Conservation (phyloP, 1,284 basidiomycete genomes). For the Pseudozyma pruni region DNA sequence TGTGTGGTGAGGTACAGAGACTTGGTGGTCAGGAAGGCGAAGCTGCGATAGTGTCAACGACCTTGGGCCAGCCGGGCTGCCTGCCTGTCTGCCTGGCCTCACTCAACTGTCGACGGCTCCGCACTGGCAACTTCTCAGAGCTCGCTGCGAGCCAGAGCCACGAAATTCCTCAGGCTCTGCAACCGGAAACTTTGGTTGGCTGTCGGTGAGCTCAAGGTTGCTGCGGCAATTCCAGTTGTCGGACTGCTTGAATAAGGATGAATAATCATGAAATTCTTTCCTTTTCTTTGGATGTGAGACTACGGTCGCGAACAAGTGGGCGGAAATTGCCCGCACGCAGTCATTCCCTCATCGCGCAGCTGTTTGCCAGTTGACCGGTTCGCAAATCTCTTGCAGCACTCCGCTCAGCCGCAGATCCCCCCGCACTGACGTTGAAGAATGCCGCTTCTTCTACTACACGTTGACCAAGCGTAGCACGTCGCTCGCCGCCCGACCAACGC, state of each 20-base stretch:
- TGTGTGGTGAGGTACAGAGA: constrained; percentile 37
- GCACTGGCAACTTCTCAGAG: neutral
- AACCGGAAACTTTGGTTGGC: neutral
- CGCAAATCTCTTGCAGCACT: constrained; percentile 4
- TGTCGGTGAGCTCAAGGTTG: constrained; percentile 5
- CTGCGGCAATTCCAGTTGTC: constrained; percentile 48
- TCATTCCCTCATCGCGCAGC: constrained; percentile 19
- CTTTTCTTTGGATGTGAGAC: neutral
- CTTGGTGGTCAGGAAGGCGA: constrained; percentile 42
- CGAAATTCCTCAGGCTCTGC: neutral
- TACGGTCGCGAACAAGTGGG: no score
- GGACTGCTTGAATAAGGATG: constrained; percentile 9
- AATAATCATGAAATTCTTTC: constrained; percentile 1
- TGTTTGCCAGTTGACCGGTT: constrained; percentile 15
- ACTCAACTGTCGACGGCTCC: neutral
- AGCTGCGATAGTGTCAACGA: constrained; percentile 29
- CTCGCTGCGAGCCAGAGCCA: neutral
- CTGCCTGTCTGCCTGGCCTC: neutral
- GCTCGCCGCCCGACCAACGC: neutral
- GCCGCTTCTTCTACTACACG: constrained; percentile 5
- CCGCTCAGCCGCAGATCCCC: constrained; percentile 7
- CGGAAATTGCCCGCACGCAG: neutral
- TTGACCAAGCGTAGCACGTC: constrained; percentile 12
- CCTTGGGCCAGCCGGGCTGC: constrained; percentile 16
- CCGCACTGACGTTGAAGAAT: neutral